Evolutionary conservation across 768 basidiomycete species (phyloP).

Genomic region (Calocybe gangraenosa): DNA sequence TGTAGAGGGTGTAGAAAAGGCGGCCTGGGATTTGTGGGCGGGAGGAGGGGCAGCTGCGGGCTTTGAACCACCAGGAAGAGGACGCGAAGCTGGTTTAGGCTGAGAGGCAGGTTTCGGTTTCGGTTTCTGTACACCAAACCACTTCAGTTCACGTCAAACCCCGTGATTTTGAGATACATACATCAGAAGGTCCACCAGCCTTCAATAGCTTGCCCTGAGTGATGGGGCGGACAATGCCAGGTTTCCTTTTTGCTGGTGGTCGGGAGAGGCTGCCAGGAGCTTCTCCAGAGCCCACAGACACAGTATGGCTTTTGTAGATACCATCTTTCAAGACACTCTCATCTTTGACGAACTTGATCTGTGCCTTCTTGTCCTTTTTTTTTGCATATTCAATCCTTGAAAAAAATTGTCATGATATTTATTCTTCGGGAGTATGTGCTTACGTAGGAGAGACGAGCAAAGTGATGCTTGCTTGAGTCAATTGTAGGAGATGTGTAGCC

Average conservation of each 20-base stretch:
- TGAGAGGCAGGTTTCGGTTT: conserved; percentile 48
- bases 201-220: conserved; percentile 79
- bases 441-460: conserved; percentile 76
- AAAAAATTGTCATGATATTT: background rate
- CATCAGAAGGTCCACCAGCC: conserved; percentile 70
- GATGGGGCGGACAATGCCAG: conserved; percentile 81
- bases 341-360: conserved; percentile 86
- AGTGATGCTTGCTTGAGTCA: conserved; percentile 73
- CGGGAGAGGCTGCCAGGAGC: conserved; percentile 75
- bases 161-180: conserved; percentile 20
- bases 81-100: conserved; percentile 59
- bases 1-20: conserved; percentile 28
- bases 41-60: conserved; percentile 30
- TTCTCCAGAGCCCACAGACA: conserved; percentile 87
- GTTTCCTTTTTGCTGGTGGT: conserved; percentile 83
- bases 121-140: conserved; percentile 22
- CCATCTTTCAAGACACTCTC: conserved; percentile 78
- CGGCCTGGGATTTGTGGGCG: conserved; percentile 14
- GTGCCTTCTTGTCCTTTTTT: conserved; percentile 93
- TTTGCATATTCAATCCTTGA: conserved; percentile 85
- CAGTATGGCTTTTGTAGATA: conserved; percentile 88
- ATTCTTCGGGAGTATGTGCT: background rate
- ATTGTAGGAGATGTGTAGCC: conserved; percentile 70
- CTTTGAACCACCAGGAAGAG: conserved; percentile 57
- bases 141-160: background rate